Conservation (phyloP, 1,139 yeast species). For the Geotrichum candidum region DNA sequence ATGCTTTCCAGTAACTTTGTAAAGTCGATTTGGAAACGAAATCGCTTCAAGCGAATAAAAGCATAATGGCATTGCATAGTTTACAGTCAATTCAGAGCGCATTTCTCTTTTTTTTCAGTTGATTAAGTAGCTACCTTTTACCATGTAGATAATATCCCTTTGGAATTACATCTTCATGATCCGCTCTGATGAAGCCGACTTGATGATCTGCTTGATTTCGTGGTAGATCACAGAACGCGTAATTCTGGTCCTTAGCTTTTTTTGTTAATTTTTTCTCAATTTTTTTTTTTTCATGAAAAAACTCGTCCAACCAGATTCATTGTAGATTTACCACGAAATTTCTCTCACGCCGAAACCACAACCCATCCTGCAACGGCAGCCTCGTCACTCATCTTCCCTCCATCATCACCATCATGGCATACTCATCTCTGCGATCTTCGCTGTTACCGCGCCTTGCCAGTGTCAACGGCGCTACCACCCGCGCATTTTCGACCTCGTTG, state of each 20-base stretch:
- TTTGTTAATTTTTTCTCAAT: conserved; percentile 4
- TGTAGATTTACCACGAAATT: neutral
- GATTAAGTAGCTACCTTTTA: no score
- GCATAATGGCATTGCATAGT: no score
- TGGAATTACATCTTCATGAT: neutral
- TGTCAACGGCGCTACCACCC: neutral
- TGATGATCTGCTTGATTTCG: neutral
- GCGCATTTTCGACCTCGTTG: conserved; percentile 7
- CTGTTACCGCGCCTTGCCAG: neutral
- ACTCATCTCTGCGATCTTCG: conserved; percentile 7
- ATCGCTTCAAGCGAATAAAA: no score
- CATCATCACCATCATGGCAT: conserved; percentile 3
- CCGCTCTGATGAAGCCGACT: neutral
- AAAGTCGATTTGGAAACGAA: no score
- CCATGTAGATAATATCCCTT: no score
- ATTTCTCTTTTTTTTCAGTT: no score
- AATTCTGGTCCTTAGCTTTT: neutral
- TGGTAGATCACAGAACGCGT: conserved; percentile 2
- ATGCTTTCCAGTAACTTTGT: no score
- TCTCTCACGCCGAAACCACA: neutral
- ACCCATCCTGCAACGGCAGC: neutral
- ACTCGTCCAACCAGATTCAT: conserved; percentile 13
- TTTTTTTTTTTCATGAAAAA: neutral
- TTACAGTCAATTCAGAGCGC: no score
- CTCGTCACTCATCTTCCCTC: neutral